phyloP scores from a whole-genome alignment of 208 protist species.

The Borovskyia barvae region DNA sequence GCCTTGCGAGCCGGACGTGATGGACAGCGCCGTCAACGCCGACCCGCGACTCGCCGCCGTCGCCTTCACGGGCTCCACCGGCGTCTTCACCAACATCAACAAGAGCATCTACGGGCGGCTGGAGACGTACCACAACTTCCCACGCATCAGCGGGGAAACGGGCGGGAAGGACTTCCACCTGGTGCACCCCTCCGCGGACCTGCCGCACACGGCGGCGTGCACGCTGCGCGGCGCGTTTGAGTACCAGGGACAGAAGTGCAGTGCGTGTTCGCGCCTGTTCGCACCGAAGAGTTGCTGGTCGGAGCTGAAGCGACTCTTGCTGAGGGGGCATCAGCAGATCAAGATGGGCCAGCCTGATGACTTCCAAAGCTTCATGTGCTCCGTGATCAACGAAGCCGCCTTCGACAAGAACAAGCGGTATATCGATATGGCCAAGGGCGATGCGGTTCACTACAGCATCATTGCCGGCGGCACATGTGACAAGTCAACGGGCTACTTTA shows the following conservation, averaged over 20 bases:
- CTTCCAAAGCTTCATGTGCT: conserved; percentile 91
- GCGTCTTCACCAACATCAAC: conserved; percentile 92
- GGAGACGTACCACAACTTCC: conserved; percentile 91
- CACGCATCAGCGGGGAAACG: conserved; percentile 96
- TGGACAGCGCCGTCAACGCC: conserved; percentile 71
- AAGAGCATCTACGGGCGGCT: conserved; percentile 91
- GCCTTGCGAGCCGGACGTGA: conserved; percentile 76
- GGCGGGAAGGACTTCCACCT: conserved; percentile 98
- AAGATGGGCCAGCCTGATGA: conserved; percentile 94
- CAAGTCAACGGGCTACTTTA: conserved; percentile 90
- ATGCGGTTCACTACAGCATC: conserved; percentile 60
- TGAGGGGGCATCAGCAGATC: conserved; percentile 83
- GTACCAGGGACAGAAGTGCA: conserved; percentile 98
- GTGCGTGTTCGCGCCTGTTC: conserved; percentile 89
- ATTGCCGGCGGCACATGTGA: conserved; percentile 76
- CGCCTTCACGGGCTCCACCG: conserved; percentile 96
- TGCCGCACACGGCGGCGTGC: conserved; percentile 75
- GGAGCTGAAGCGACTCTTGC: conserved; percentile 79
- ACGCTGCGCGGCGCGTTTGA: conserved; percentile 96
- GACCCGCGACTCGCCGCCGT: conserved; percentile 90
- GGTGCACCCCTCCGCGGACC: conserved; percentile 89
- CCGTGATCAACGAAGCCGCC: conserved; percentile 95
- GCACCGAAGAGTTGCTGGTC: conserved; percentile 91
- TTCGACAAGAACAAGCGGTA: conserved; percentile 94
- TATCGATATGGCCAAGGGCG: conserved; percentile 93